Conservation (phyloP, 345 rosid genomes). For the Viola odorata region DNA sequence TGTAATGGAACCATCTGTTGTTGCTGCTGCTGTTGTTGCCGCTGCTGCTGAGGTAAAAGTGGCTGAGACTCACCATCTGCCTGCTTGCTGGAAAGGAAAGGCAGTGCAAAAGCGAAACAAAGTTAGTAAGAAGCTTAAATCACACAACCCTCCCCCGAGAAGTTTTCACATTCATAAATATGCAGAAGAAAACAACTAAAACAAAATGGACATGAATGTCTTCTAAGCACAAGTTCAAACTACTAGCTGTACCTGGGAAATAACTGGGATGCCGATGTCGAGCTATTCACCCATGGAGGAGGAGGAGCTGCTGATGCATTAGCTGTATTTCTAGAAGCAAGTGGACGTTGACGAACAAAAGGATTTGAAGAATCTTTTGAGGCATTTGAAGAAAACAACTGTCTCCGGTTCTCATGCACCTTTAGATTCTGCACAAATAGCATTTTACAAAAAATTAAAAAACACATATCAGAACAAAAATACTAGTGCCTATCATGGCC, state of each 20-base stretch:
- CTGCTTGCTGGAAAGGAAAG: constrained; percentile 39
- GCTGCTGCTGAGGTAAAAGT: constrained; percentile 30
- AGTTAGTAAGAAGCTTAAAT: too few species aligned
- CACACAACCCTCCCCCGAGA: not conserved
- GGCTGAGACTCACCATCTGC: constrained; percentile 55
- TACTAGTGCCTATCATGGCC: not conserved
- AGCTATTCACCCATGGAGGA: constrained; percentile 70
- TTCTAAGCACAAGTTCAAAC: not conserved
- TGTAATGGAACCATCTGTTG: constrained; percentile 69
- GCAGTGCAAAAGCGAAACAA: not conserved
- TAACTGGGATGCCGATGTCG: constrained; percentile 39
- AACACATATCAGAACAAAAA: not conserved
- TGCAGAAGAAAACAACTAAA: not conserved
- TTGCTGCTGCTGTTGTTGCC: constrained; percentile 45
- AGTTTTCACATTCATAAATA: not conserved
- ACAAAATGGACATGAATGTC: not conserved
- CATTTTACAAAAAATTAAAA: not conserved
- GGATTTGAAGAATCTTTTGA: constrained; percentile 70
- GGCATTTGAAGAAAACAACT: constrained; percentile 60
- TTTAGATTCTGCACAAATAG: constrained; percentile 53
- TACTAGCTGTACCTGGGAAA: constrained; percentile 36
- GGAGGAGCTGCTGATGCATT: constrained; percentile 45
- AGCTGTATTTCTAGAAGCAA: constrained; percentile 48
- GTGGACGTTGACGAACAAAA: constrained; percentile 71
- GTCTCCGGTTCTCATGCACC: constrained; percentile 75